phyloP scores from a whole-genome alignment of 129 eudicot genomes.

The Daucus carota region DH1_v3.0 NC_030386.2:35690001-35690500 shows the following conservation, averaged over 20 bases:
- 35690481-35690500: too few species aligned
- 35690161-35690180: neutral
- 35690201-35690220: neutral
- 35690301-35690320: neutral
- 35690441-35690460: neutral
- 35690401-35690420: neutral
- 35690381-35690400: neutral
- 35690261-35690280: neutral
- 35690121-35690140: constrained; percentile 92
- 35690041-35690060: constrained; percentile 98
- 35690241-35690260: neutral
- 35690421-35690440: neutral
- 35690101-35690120: constrained; percentile 98
- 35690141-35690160: neutral
- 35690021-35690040: constrained; percentile 96
- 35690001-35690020: constrained; percentile 45
- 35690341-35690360: neutral
- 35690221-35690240: neutral
- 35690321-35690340: neutral
- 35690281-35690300: neutral
- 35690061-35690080: constrained; percentile 98
- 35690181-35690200: neutral
- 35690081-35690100: constrained; percentile 97
- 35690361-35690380: neutral
- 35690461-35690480: neutral